Conservation (phyloP, 768 basidiomycete species). For the Aureoboletus auriporus region DNA sequence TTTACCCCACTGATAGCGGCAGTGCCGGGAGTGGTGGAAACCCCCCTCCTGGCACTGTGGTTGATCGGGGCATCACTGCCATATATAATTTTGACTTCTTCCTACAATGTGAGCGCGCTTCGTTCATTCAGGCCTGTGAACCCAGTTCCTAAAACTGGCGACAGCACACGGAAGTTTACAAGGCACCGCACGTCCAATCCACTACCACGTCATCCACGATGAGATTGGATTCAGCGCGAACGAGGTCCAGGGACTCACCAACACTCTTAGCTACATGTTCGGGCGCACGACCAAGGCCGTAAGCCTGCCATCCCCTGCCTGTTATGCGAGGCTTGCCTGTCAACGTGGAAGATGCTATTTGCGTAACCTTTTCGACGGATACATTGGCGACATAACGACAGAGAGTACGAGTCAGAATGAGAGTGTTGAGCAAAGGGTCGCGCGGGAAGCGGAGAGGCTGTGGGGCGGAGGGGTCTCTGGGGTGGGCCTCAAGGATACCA, state of each 20-base stretch:
- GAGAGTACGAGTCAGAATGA: not conserved
- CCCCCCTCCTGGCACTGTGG: slow-evolving; percentile 43
- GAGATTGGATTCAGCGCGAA: not conserved
- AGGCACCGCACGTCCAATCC: slow-evolving; percentile 1
- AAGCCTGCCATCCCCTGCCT: not conserved
- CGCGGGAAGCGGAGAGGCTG: not conserved
- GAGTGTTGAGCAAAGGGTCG: not conserved
- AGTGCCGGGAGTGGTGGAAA: slow-evolving; percentile 38
- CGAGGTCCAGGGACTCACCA: not conserved
- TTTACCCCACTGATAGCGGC: slow-evolving; percentile 31
- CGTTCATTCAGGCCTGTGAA: not conserved
- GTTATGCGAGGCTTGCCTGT: not conserved
- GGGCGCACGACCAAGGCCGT: slow-evolving; percentile 1
- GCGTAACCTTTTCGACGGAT: not conserved
- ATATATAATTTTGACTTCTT: slow-evolving; percentile 49
- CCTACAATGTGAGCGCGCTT: slow-evolving; percentile 32
- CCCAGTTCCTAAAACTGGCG: not conserved
- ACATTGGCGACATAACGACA: not conserved
- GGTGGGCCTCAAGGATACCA: too few relatives aligned
- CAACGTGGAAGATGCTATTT: slow-evolving; percentile 3
- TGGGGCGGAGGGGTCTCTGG: not conserved
- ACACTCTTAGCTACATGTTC: slow-evolving; percentile 3
- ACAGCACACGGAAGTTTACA: not conserved
- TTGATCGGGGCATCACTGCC: slow-evolving; percentile 44
- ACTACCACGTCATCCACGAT: not conserved